These are phyloP conservation scores for Clarireedia hainanense DNA, from an alignment of 2,329 filamentous ascomycete genomes.

Conservation along the genomic window DNA sequence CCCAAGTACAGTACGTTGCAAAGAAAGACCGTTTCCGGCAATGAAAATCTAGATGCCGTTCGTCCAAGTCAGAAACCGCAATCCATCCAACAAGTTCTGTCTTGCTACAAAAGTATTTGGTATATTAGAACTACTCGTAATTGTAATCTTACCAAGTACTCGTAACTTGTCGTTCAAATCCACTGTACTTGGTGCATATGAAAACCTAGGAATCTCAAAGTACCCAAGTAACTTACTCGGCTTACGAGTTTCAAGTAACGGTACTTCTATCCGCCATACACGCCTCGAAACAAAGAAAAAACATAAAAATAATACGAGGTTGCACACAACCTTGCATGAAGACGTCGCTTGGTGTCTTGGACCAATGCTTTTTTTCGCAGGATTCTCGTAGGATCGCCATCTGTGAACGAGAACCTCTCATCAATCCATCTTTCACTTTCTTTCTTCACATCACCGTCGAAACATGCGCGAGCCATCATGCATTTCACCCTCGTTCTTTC, in stretches of 20 bases:
- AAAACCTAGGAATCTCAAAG: too few species aligned
- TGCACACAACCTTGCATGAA: not conserved
- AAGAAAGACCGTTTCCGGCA: not conserved
- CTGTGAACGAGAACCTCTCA: not conserved
- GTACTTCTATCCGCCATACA: not conserved
- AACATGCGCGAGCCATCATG: conserved; percentile 27
- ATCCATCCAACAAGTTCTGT: not conserved
- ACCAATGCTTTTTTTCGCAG: not conserved
- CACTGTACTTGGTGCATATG: too few species aligned
- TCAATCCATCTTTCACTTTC: not conserved
- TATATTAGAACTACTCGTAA: too few species aligned
- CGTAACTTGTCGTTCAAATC: too few species aligned
- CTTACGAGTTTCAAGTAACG: not conserved
- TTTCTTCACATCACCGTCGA: conserved; percentile 10
- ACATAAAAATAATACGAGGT: not conserved
- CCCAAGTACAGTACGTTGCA: too few species aligned
- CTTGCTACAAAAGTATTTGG: not conserved
- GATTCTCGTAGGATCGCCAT: not conserved
- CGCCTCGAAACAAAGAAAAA: not conserved
- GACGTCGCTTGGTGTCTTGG: not conserved
- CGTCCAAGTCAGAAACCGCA: too few species aligned
- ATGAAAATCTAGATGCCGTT: not conserved
- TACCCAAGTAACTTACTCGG: not conserved
- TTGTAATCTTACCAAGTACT: too few species aligned
- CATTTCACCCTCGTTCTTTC: conserved; percentile 17